Percentiles rank a stretch among this genome's conserved stretches.
Evolutionary conservation across 1,139 yeast species (phyloP).

Genomic region (Geotrichum citri-aurantii): DNA sequence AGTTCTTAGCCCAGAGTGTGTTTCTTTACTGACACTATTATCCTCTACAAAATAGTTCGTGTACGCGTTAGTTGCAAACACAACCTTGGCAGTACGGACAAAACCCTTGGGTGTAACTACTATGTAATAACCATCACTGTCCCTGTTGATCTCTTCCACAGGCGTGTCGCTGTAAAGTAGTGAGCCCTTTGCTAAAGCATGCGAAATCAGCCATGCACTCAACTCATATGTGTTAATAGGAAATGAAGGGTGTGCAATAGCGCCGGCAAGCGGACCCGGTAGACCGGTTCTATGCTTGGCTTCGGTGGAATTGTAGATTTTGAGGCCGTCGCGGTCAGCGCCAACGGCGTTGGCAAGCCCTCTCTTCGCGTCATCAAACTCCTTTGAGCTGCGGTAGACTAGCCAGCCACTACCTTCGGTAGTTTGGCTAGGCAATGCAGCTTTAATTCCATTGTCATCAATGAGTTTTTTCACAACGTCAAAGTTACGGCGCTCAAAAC

Average conservation of each 20-base stretch:
- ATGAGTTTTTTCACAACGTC: slow-evolving; percentile 24
- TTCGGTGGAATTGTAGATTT: slow-evolving; percentile 20
- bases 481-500: slow-evolving; percentile 27
- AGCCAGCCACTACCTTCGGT: slow-evolving; percentile 36
- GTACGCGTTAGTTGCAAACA: slow-evolving; percentile 42
- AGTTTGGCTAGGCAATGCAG: slow-evolving; percentile 29
- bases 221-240: slow-evolving; percentile 43
- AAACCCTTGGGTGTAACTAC: slow-evolving; percentile 36
- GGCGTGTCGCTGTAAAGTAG: slow-evolving; percentile 41
- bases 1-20: slow-evolving; percentile 8
- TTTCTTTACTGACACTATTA: neutral
- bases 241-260: slow-evolving; percentile 39
- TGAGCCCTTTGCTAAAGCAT: slow-evolving; percentile 33
- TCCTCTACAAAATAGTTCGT: slow-evolving; percentile 33
- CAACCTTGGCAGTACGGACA: slow-evolving; percentile 34
- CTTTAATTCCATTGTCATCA: slow-evolving; percentile 35
- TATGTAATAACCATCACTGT: slow-evolving; percentile 23
- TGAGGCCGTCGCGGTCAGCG: slow-evolving; percentile 18
- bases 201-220: slow-evolving; percentile 34
- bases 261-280: slow-evolving; percentile 25
- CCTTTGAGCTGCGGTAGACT: slow-evolving; percentile 23
- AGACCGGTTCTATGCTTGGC: slow-evolving; percentile 22
- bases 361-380: slow-evolving; percentile 21
- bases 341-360: slow-evolving; percentile 18
- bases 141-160: slow-evolving; percentile 24